Percentiles rank a stretch among this genome's conserved stretches.
phyloP scores from a whole-genome alignment of 805 yeast genomes.

The Candida coquimbonensis region DNA sequence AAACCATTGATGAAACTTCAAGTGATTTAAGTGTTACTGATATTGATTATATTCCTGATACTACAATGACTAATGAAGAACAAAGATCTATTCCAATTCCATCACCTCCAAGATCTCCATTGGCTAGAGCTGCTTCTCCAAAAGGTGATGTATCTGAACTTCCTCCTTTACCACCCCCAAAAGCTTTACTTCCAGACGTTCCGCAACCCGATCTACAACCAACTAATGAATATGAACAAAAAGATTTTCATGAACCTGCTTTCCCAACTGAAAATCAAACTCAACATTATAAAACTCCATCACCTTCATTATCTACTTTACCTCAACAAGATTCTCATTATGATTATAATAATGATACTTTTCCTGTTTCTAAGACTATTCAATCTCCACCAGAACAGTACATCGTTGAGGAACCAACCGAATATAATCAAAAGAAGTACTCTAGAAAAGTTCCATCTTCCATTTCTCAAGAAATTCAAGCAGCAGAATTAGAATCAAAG shows the following conservation, averaged over 20 bases:
- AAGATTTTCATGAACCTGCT: not conserved
- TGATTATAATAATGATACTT: not conserved
- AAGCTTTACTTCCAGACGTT: not conserved
- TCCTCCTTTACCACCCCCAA: not conserved
- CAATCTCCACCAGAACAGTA: not conserved
- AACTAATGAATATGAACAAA: not conserved
- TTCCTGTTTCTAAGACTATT: not conserved
- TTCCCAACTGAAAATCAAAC: not conserved
- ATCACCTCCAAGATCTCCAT: slow-evolving; percentile 14
- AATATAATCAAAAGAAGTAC: too few species aligned
- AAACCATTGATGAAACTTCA: not conserved
- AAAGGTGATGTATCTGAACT: not conserved
- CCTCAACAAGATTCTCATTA: not conserved
- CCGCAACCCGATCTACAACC: slow-evolving; percentile 1
- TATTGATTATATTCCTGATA: slow-evolving; percentile 16
- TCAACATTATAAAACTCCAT: not conserved
- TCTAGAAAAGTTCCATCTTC: not conserved
- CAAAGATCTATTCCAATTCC: slow-evolving; percentile 16
- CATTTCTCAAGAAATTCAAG: not conserved
- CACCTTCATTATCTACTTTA: not conserved
- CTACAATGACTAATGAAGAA: slow-evolving; percentile 4
- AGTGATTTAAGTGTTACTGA: slow-evolving; percentile 1
- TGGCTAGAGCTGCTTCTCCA: slow-evolving; percentile 2
- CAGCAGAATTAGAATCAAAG: too few species aligned
- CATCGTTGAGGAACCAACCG: too few species aligned